Percentiles rank a stretch among this genome's conserved stretches.
phyloP scores from a whole-genome alignment of 2,329 filamentous ascomycete species.

The Aspergillus sp. region DNA sequence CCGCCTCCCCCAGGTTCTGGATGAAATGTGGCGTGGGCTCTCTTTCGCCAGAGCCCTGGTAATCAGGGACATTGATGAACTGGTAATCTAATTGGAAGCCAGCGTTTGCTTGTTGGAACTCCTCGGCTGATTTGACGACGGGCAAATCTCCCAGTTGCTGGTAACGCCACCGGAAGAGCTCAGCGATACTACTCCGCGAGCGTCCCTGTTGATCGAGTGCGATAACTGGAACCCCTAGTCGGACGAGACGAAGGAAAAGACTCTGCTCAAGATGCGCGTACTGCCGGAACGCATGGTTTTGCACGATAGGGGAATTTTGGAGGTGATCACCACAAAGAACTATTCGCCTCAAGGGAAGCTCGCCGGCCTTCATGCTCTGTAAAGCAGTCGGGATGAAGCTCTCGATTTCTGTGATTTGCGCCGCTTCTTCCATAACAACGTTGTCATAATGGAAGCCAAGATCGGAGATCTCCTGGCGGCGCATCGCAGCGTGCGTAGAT shows the following conservation, averaged over 20 bases:
- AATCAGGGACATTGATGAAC: conserved; percentile 93
- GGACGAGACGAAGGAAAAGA: conserved; percentile 85
- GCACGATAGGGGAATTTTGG: conserved; percentile 94
- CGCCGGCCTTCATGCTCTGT: conserved; percentile 73
- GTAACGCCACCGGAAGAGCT: conserved; percentile 93
- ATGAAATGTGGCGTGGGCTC: conserved; percentile 94
- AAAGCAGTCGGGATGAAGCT: conserved; percentile 94
- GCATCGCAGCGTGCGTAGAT: conserved; percentile 94
- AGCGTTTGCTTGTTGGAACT: conserved; percentile 81
- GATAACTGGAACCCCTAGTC: conserved; percentile 87
- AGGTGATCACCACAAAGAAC: conserved; percentile 94
- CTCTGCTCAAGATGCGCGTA: conserved; percentile 97
- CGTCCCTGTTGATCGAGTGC: conserved; percentile 92
- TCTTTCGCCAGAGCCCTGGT: conserved; percentile 83
- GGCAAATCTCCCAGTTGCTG: conserved; percentile 75
- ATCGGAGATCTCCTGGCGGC: conserved; percentile 81
- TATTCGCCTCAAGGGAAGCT: conserved; percentile 77
- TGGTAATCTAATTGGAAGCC: conserved; percentile 94
- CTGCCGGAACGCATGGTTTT: conserved; percentile 89
- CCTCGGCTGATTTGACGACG: conserved; percentile 63
- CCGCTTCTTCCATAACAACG: conserved; percentile 96
- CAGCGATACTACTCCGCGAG: conserved; percentile 80
- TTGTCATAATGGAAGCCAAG: conserved; percentile 98
- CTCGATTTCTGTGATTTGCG: conserved; percentile 96
- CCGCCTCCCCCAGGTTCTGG: conserved; percentile 93